Evolutionary conservation across 148 eudicot species (phyloP), one percentile per base, ranked within the genome.

Genomic region (Camellia granthamiana): DNA sequence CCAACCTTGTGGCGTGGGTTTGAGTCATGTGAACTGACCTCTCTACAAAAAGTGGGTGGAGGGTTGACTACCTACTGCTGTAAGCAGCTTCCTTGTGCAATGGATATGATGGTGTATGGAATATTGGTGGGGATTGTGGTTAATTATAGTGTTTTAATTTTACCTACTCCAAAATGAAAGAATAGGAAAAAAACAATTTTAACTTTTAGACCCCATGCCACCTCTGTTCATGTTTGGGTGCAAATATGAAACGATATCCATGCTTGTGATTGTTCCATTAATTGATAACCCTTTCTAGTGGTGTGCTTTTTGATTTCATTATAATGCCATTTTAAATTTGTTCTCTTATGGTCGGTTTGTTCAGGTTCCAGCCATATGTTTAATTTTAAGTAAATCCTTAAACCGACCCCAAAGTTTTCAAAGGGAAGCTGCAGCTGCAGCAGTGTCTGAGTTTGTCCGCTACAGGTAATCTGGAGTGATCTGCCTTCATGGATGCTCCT

Each of bases 401-500:
- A 86, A 90, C 78, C 90, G 85, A 62, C 90, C 88, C 38, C 87
- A 77, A 77, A 87, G 84, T 79, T 84, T 90, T 85, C 91, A 89
- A 82, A 86, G 97, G 84, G 98, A 93, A 84, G 97, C 99, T 80
- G 98, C 99, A 73, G 98, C 99, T 64, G 99, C 97, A 71, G 92
- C 97, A 71, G 84, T 93, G 77, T 96, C 99, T 19, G 98, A 91
- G 83, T 93, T 93, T 83, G 87, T 93, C 64, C 90, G 91, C 70
- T 90, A 88, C 81, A 91, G 99, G 99, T 96, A 88, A 82, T 72
- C 60, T 78, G 10, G 4, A 74, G 6, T 62, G 18, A 51, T 77
- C 76, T 81, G 47, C 70, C 70, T 59, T 74, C 23, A 51, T 16
- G 21, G 23, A n/a, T 59, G 7, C 46, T 62, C 60, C 44, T 77